Base-by-base conservation (phyloP, 805 yeast species). In the Yamadazyma kitorensis region DNA sequence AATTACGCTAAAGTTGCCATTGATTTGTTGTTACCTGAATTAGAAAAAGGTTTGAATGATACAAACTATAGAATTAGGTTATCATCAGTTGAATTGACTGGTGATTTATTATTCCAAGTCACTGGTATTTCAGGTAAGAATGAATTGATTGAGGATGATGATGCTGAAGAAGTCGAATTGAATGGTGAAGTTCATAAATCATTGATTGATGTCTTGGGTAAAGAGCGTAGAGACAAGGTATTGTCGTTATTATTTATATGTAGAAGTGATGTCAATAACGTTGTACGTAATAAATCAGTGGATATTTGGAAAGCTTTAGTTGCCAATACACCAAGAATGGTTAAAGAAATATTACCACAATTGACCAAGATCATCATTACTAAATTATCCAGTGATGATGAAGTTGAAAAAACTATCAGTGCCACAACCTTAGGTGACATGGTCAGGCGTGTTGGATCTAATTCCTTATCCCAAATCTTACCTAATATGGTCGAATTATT, bases 301-400 rank as follows among this genome's bases (percentile, higher is more conserved):
- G 96, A 93, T 50, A 87, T 93, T 29, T 93, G 99, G 99, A 89
- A 89, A 64, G 87, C 96, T 0, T 70, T 93, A 54, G 97, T 93
- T 33, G 85, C 95, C 30, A 93, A 93, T 57, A 93, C 98, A 15
- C 98, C 98, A 27, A 80, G 85, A 54, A 86, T 96, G 3, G 83
- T 93, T 29, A 91, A 86, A 67, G 97, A 89, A 57, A 87, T 93
- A 41, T 61, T 93, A 43, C 94, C 96, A 19, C 71, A 87, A 4
- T 76, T 93, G 44, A 85, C 93, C 4, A 74, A 74, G 40, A 74
- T 86, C 49, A 80, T 93, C 51, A 86, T 93, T 39, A 76, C 81
- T 47, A 76, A 87, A 51, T 71, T 93, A 57, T 95, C 96, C 0
- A 80, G 88, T n/a, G 55, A 82, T 6, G 89, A 88, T 43, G 84